Conservation (phyloP, 192 early-diverging fungal species). For the Podila minutissima region DNA sequence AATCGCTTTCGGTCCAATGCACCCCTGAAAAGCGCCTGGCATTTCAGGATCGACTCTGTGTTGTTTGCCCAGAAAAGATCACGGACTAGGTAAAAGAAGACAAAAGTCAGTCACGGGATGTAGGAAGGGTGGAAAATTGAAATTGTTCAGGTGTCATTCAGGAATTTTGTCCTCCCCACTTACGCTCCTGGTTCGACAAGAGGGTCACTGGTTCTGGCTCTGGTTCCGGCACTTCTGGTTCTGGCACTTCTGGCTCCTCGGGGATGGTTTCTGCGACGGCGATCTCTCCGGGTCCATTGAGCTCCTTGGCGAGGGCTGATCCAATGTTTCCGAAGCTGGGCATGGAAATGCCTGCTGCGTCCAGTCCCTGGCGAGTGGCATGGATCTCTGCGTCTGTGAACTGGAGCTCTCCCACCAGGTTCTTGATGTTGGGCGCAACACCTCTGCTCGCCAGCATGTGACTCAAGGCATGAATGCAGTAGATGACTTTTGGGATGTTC, state of each 20-base stretch:
- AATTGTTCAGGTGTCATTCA: not conserved
- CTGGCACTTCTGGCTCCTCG: conserved; percentile 49
- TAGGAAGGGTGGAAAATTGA: not conserved
- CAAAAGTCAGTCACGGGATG: not conserved
- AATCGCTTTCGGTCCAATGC: conserved; percentile 45
- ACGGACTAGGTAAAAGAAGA: conserved; percentile 4
- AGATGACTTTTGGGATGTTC: conserved; percentile 99
- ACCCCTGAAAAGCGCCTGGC: conserved; percentile 37
- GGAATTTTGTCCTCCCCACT: not conserved
- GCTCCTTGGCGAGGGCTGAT: conserved; percentile 65
- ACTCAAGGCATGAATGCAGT: conserved; percentile 82
- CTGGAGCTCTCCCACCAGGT: conserved; percentile 90
- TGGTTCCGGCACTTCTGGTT: conserved; percentile 42
- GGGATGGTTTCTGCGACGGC: conserved; percentile 28
- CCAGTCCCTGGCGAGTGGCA: conserved; percentile 85
- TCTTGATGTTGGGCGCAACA: conserved; percentile 89
- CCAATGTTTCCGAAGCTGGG: conserved; percentile 92
- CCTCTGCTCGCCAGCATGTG: conserved; percentile 90
- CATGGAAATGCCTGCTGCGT: conserved; percentile 82
- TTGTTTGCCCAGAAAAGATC: conserved; percentile 46
- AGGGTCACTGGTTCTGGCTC: conserved; percentile 50
- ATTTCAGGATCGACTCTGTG: conserved; percentile 23
- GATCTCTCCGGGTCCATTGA: conserved; percentile 35
- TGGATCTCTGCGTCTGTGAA: conserved; percentile 88
- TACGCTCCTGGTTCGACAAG: conserved; percentile 50